Percentiles rank a stretch among this genome's conserved stretches.
Conservation (phyloP, 352 stramenopile species). For the Pythium myriotylum region DNA sequence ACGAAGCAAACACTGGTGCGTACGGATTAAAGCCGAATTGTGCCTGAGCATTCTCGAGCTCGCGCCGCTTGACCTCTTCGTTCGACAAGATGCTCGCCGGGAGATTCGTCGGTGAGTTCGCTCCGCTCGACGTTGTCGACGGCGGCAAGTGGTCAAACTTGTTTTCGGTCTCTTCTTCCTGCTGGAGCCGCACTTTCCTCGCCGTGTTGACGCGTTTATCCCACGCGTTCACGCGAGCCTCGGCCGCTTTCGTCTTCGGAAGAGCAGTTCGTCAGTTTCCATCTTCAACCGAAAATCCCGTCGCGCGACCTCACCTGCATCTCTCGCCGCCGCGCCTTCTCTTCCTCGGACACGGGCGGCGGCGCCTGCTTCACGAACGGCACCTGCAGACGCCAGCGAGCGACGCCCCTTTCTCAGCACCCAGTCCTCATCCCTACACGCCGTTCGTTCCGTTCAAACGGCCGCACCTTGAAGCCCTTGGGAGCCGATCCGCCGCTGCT, state of each 20-base stretch:
- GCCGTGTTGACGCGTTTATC: slow-evolving; percentile 69
- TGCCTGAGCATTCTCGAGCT: slow-evolving; percentile 53
- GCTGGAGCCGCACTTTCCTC: slow-evolving; percentile 47
- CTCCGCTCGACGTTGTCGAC: slow-evolving; percentile 6
- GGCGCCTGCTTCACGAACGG: slow-evolving; percentile 48
- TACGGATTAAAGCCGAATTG: slow-evolving; percentile 81
- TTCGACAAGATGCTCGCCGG: slow-evolving; percentile 44
- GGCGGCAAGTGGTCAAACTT: slow-evolving; percentile 33
- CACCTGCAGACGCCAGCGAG: slow-evolving; percentile 28
- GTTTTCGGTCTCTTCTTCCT: slow-evolving; percentile 52
- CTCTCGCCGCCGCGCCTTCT: slow-evolving; percentile 58
- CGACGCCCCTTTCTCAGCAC: too few species aligned
- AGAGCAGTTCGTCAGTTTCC: not conserved
- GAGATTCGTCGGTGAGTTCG: slow-evolving; percentile 14
- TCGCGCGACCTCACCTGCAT: slow-evolving; percentile 42
- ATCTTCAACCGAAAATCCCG: not conserved
- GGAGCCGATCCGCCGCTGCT: not conserved
- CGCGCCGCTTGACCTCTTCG: slow-evolving; percentile 65
- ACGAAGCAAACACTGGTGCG: slow-evolving; percentile 65
- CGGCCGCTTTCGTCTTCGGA: slow-evolving; percentile 65
- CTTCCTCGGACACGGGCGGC: slow-evolving; percentile 47
- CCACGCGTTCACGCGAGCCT: slow-evolving; percentile 62
- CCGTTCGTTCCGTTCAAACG: too few species aligned
- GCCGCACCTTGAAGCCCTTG: slow-evolving; percentile 37
- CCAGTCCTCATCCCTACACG: too few species aligned